Evolutionary conservation across 2,329 filamentous ascomycete species (phyloP).

Genomic region (Diplodia seriata): DNA sequence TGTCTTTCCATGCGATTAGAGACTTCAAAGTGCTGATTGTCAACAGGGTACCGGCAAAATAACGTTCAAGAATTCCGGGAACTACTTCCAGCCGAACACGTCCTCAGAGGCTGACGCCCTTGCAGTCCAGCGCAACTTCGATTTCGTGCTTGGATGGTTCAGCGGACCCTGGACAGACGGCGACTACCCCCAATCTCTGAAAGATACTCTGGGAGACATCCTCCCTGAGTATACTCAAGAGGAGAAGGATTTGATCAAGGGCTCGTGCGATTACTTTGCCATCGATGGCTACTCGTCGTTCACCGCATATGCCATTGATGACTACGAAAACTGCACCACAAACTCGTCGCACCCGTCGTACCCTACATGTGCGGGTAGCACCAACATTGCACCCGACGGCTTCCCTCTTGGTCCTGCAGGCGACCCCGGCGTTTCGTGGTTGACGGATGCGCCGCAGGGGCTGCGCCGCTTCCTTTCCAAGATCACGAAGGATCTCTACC

Average conservation of each 20-base stretch:
- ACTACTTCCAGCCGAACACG: slow-evolving; percentile 51
- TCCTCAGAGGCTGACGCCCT: slow-evolving; percentile 46
- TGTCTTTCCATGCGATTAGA: slow-evolving; percentile 10
- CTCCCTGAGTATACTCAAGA: slow-evolving; percentile 48
- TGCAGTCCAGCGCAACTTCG: slow-evolving; percentile 50
- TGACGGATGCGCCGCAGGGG: slow-evolving; percentile 50
- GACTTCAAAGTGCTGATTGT: background rate
- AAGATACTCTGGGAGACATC: slow-evolving; percentile 50
- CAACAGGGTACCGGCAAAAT: slow-evolving; percentile 42
- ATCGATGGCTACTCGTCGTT: slow-evolving; percentile 47
- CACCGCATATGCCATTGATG: slow-evolving; percentile 43
- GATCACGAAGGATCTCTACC: slow-evolving; percentile 54
- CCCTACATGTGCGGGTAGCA: slow-evolving; percentile 51
- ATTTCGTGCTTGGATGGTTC: slow-evolving; percentile 55
- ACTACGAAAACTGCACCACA: slow-evolving; percentile 44
- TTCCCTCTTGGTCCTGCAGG: slow-evolving; percentile 56
- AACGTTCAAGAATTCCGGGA: slow-evolving; percentile 53
- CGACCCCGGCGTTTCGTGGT: slow-evolving; percentile 52
- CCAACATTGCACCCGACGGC: slow-evolving; percentile 46
- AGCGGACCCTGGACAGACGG: slow-evolving; percentile 56
- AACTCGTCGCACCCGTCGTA: slow-evolving; percentile 51
- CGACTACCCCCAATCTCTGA: slow-evolving; percentile 51
- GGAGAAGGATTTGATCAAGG: slow-evolving; percentile 53
- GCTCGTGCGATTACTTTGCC: slow-evolving; percentile 54
- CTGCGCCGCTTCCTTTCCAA: slow-evolving; percentile 52